phyloP scores from a whole-genome alignment of 305 asterid genomes.

The Nicotiana rustica region DNA sequence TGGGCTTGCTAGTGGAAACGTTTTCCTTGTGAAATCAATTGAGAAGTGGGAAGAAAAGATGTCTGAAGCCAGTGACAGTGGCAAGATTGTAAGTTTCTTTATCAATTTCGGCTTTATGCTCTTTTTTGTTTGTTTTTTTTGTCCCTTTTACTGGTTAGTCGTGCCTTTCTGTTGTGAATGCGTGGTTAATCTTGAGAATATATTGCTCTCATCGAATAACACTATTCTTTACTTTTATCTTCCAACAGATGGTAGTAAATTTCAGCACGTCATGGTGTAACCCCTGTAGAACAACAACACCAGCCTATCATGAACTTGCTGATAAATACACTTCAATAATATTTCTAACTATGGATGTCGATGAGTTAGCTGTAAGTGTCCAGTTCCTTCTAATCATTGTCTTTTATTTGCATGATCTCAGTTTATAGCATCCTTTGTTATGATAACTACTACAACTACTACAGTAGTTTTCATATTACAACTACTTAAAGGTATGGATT shows the following conservation, averaged over 20 bases:
- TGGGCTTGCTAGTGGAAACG: conserved; percentile 58
- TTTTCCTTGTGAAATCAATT: conserved; percentile 60
- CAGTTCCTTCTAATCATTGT: background rate
- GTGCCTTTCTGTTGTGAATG: background rate
- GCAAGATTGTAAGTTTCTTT: conserved; percentile 56
- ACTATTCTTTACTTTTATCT: background rate
- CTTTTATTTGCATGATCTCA: background rate
- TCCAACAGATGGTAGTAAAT: conserved; percentile 61
- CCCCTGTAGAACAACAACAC: conserved; percentile 64
- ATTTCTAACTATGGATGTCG: conserved; percentile 69
- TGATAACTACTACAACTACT: background rate
- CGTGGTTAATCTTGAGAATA: background rate
- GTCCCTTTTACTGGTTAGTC: background rate
- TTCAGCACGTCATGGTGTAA: conserved; percentile 77
- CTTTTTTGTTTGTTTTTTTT: background rate
- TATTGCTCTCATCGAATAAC: background rate
- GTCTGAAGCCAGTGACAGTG: conserved; percentile 59
- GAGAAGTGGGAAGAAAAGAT: conserved; percentile 68
- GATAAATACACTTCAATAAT: conserved; percentile 56
- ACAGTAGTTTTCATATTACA: background rate
- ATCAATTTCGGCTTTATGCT: background rate
- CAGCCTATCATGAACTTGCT: conserved; percentile 62
- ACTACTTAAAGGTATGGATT: background rate
- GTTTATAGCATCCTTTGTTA: background rate
- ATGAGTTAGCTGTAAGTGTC: conserved; percentile 63